Base-by-base conservation (phyloP, 441 rosid genomes). In the Euphorbia celastroides region DNA sequence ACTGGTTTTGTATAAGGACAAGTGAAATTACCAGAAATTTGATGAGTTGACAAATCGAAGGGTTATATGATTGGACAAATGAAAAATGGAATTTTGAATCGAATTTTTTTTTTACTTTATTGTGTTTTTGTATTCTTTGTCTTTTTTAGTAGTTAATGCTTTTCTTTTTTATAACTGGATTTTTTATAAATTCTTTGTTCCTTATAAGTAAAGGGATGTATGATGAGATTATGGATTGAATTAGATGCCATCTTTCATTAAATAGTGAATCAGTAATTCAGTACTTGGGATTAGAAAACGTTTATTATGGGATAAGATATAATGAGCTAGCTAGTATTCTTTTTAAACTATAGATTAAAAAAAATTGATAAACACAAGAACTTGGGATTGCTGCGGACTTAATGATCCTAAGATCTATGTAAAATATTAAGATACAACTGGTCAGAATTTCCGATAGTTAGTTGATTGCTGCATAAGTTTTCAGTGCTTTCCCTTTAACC, bases 1-100 rank as follows among this genome's bases (percentile, higher is more conserved):
- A 75, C 67, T 42, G 78, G 82, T 67, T 59, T 38, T 12, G 67
- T 28, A 77, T 72, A 70, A 63, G 75, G 76, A 66, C 57, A 55
- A 59, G 52, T 69, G 78, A 73, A 76, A 58, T 77, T 57, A 70
- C 76, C 76, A 58, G 79, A 83, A 75, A 70, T 60, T 72, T 51
- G 23, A 51, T 51, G 25, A 55, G 86, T 81, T 78, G 86, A 85
- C 87, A 77, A 77, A 78, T 78, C 80, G 78, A 75, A n/a, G 32
- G 60, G 73, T 26, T 51, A 1, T 69, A 50, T 72, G 85, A 82
- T 80, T 77, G 78, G 86, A 76, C 82, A 65, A 52, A 65, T 77
- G 65, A 75, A 79, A 75, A 77, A 34, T 55, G 69, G 72, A 74
- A 76, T 78, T 77, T 75, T 72, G 77, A 77, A 73, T 81, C 80